Conservation (phyloP, 441 rosid genomes). For the Rhodomyrtus psidioides region DNA sequence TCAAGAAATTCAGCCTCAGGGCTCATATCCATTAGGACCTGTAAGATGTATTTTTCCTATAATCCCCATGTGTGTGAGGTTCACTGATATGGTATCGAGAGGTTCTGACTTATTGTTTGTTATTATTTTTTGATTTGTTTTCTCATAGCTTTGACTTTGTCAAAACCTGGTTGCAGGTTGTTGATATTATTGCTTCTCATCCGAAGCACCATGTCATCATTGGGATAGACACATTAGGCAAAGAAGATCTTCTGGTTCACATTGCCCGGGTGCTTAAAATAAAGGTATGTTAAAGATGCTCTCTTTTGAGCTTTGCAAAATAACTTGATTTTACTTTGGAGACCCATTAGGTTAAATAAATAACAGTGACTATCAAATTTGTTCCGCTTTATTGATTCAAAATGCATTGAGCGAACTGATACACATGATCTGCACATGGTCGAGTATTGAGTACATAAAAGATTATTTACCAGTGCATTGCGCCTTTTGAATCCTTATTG, state of each 20-base stretch:
- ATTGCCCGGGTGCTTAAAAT: conserved; percentile 39
- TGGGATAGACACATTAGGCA: conserved; percentile 65
- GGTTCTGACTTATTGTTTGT: not conserved
- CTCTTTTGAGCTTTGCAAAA: not conserved
- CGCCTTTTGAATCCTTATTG: not conserved
- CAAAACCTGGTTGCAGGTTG: conserved; percentile 25
- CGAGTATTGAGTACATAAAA: not conserved
- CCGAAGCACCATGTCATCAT: conserved; percentile 64
- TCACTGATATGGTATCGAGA: not conserved
- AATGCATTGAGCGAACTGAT: not conserved
- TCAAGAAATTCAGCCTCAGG: not conserved
- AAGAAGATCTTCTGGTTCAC: conserved; percentile 59
- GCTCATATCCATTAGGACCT: not conserved
- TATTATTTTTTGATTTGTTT: not conserved
- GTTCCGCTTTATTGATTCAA: not conserved
- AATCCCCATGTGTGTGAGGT: not conserved
- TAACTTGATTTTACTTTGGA: not conserved
- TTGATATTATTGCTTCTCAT: conserved; percentile 55
- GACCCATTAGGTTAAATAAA: not conserved
- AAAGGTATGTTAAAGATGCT: conserved; percentile 29
- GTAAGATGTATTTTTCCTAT: not conserved
- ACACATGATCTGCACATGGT: not conserved
- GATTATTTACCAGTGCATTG: not conserved
- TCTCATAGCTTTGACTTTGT: not conserved
- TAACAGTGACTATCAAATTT: not conserved